Percentiles rank a stretch among this genome's conserved stretches.
Evolutionary conservation across 2,329 filamentous ascomycete genomes (phyloP).

Genomic region (Exophiala bonariae): DNA sequence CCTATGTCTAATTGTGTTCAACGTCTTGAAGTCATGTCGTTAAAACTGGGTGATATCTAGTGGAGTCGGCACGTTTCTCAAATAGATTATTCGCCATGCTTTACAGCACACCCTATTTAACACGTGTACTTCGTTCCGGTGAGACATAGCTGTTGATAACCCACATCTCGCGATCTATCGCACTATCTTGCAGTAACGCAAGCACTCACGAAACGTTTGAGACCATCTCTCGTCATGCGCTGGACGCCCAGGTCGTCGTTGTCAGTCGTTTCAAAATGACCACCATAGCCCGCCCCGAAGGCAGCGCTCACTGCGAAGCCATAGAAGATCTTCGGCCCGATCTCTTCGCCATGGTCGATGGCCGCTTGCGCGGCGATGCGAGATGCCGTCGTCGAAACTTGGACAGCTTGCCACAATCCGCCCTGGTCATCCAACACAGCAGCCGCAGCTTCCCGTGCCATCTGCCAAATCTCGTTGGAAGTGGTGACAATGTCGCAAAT

Average conservation of each 20-base stretch:
- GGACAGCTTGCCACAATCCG: conserved; percentile 8
- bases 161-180: no score
- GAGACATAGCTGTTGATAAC: no score
- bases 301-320: conserved; percentile 31
- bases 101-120: no score
- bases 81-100: no score
- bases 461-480: conserved; percentile 41
- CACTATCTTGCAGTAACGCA: no score
- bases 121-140: no score
- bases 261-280: conserved; percentile 32
- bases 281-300: conserved; percentile 35
- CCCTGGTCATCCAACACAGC: conserved; percentile 27
- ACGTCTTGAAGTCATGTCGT: no score
- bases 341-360: no score
- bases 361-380: conserved; percentile 30
- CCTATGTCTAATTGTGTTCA: no score
- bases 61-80: no score
- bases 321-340: conserved; percentile 27
- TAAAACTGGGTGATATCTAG: no score
- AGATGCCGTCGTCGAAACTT: background rate
- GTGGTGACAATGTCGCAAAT: conserved; percentile 45
- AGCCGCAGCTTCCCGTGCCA: conserved; percentile 35
- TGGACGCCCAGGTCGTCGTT: conserved; percentile 41
- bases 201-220: no score
- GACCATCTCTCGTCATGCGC: conserved; percentile 33